These are phyloP conservation scores for Cordyceps fumosorosea DNA, from an alignment of 2,329 filamentous ascomycete species.

Conservation along the genomic window DNA sequence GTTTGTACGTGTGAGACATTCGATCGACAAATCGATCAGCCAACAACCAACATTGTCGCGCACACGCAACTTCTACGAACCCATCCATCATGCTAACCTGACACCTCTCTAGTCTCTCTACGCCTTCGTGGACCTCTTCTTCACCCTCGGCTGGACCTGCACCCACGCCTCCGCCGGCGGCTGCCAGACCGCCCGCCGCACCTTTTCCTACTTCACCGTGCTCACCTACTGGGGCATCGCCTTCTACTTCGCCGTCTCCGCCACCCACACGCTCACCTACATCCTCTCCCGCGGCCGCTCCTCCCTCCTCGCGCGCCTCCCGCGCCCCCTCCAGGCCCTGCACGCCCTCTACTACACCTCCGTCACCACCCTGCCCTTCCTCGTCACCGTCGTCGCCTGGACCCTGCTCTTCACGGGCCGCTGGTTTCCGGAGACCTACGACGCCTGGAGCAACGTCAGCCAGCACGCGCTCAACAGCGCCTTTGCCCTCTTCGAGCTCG, in stretches of 20 bases:
- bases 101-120: slow-evolving; percentile 48
- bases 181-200: slow-evolving; percentile 40
- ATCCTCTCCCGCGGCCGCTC: slow-evolving; percentile 34
- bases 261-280: slow-evolving; percentile 65
- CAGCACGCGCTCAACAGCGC: slow-evolving; percentile 68
- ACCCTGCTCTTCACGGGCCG: slow-evolving; percentile 45
- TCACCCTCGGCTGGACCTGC: slow-evolving; percentile 61
- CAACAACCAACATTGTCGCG: background rate
- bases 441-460: slow-evolving; percentile 60
- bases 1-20: slow-evolving; percentile 35
- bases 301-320: slow-evolving; percentile 53
- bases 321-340: slow-evolving; percentile 55
- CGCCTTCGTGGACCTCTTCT: slow-evolving; percentile 61
- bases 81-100: background rate
- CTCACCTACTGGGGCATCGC: slow-evolving; percentile 76
- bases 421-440: slow-evolving; percentile 47
- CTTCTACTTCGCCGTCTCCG: slow-evolving; percentile 67
- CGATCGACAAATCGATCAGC: background rate
- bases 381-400: slow-evolving; percentile 70
- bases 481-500: slow-evolving; percentile 70
- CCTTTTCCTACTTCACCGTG: slow-evolving; percentile 78
- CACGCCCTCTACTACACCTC: slow-evolving; percentile 60
- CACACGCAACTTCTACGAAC: too few relatives aligned
- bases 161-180: slow-evolving; percentile 38
- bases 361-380: slow-evolving; percentile 56